phyloP scores from a whole-genome alignment of 2,329 filamentous ascomycete genomes.

The Pezicula radicicola region DNA sequence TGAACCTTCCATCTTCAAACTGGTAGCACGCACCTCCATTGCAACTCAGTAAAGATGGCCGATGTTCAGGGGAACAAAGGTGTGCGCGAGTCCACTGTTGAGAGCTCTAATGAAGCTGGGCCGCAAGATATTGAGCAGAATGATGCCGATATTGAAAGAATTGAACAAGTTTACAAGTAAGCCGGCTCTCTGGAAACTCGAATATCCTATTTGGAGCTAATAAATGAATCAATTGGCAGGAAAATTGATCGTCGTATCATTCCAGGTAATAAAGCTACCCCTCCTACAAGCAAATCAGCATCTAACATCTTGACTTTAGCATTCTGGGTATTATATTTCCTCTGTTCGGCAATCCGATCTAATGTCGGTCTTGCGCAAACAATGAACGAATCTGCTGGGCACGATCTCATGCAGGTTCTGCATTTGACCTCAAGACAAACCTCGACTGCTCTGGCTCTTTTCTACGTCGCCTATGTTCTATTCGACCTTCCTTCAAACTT shows the following conservation, averaged over 20 bases:
- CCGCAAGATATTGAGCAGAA: constrained; percentile 10
- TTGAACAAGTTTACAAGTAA: constrained; percentile 36
- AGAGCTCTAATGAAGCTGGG: neutral
- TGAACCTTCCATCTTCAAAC: constrained; percentile 9
- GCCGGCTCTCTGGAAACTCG: constrained; percentile 2
- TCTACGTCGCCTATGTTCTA: constrained; percentile 89
- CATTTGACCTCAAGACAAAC: constrained; percentile 71
- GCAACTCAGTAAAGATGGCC: constrained; percentile 24
- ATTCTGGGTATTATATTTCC: constrained; percentile 88
- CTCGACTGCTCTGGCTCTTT: constrained; percentile 80
- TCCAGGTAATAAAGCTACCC: constrained; percentile 32
- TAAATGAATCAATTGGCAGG: constrained; percentile 8
- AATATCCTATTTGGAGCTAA: neutral
- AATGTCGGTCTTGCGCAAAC: constrained; percentile 94
- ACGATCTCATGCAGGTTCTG: constrained; percentile 74
- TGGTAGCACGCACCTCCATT: constrained; percentile 29
- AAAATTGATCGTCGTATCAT: constrained; percentile 58
- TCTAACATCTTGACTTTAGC: constrained; percentile 40
- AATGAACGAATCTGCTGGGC: constrained; percentile 71
- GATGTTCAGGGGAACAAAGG: constrained; percentile 8
- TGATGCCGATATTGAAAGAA: constrained; percentile 22
- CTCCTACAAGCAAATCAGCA: neutral
- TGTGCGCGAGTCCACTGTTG: constrained; percentile 1
- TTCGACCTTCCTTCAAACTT: constrained; percentile 89
- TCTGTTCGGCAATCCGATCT: constrained; percentile 87